These are phyloP conservation scores for Oemleria cerasiformis DNA, from an alignment of 306 rosid genomes.

Conservation along the genomic window DNA sequence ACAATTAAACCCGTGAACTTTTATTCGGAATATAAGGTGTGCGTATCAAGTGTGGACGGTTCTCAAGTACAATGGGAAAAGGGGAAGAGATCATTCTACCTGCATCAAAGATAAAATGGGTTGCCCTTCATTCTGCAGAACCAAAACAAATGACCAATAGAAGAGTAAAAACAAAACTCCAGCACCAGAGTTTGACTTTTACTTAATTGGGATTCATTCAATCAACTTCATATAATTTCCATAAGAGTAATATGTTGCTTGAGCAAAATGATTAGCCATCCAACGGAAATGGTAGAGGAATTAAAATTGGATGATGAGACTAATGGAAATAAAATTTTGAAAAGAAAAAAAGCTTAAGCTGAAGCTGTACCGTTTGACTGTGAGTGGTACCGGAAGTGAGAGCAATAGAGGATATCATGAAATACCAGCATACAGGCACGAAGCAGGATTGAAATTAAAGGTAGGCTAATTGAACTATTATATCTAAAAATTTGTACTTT, in stretches of 20 bases:
- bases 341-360: constrained; percentile 1
- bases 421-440: constrained; percentile 17
- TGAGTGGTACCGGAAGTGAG: constrained; percentile 88
- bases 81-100: constrained; percentile 40
- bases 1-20: not conserved
- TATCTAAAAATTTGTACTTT: too few species aligned
- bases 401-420: constrained; percentile 84
- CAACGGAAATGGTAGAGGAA: too few species aligned
- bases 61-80: not conserved
- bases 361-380: constrained; percentile 45
- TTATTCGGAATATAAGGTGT: not conserved
- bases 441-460: too few species aligned
- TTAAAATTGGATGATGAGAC: not conserved
- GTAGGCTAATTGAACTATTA: too few species aligned
- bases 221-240: not conserved
- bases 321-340: not conserved
- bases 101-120: constrained; percentile 73
- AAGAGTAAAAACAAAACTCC: not conserved
- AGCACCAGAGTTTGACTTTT: not conserved
- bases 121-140: constrained; percentile 65
- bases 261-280: too few species aligned
- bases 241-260: too few species aligned
- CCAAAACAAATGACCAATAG: constrained; percentile 15
- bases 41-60: not conserved
- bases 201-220: not conserved